Base-by-base conservation (phyloP, 345 rosid species). In the Syzygium oleosum region DNA sequence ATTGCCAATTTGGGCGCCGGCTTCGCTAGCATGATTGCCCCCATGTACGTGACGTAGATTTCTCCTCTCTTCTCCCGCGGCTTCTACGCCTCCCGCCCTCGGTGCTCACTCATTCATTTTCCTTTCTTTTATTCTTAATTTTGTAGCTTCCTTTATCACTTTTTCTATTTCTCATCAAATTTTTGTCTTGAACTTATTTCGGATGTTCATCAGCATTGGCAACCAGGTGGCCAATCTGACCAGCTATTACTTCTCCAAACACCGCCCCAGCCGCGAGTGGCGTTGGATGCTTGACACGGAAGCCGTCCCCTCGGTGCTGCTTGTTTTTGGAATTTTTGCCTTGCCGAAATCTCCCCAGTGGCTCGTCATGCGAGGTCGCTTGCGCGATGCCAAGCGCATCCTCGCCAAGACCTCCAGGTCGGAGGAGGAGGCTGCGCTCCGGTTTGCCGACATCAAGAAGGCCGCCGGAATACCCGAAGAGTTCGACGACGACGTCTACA, bases 291-390 rank as follows among this genome's bases (percentile, higher is more conserved):
- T 97, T 15, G 98, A 98, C 22, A 6, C 94, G 51, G 98, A 96
- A 1, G 96, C 96, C 22, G 0, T 97, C 22, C 98, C 99, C 11
- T 94, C 99, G 0, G 91, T 95, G 6, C 1, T 95, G 6, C 90
- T 97, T 51, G 98, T 91, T 0, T 0, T 94, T n/a, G 94, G 90
- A 8, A 95, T 96, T 79, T 58, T 97, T 1, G 91, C 88, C 27
- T 96, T 97, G 99, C 99, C 98, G 21, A 99, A 97, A 88, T 97
- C 99, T 3, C 98, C 99, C 2, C 93, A 99, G 86, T 97, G 99
- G 99, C 92, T 97, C 23, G 95, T 97, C 54, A 91, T 97, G 93
- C 99, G 96, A 88, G 99, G 98, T 43, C 92, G 96, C 43, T 95
- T 97, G 15, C 95, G 95, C 0, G 98, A 95, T 0, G 99, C 98